These are phyloP conservation scores for Leccinum olivaceopallidum DNA, from an alignment of 768 basidiomycete species.

Conservation along the genomic window DNA sequence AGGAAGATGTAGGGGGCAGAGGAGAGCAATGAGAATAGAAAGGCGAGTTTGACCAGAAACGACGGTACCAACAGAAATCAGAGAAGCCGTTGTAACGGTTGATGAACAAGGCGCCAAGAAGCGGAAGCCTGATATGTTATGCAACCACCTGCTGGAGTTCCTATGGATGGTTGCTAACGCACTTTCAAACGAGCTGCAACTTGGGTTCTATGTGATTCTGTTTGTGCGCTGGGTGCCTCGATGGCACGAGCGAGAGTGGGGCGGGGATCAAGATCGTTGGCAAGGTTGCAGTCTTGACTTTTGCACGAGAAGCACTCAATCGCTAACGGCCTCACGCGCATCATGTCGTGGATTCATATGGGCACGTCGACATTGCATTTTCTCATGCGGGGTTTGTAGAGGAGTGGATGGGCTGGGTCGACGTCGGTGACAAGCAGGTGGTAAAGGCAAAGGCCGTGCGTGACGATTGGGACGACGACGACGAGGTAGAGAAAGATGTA, in stretches of 20 bases:
- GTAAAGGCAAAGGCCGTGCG: conserved; percentile 27
- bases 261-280: conserved; percentile 19
- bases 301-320: conserved; percentile 2
- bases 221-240: not conserved
- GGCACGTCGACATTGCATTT: not conserved
- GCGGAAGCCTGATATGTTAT: conserved; percentile 24
- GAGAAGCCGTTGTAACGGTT: conserved; percentile 47
- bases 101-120: conserved; percentile 43
- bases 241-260: conserved; percentile 16
- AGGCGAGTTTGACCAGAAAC: not conserved
- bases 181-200: conserved; percentile 43
- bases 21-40: not conserved
- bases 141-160: conserved; percentile 63
- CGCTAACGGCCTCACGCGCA: conserved; percentile 11
- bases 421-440: not conserved
- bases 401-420: not conserved
- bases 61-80: conserved; percentile 13
- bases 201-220: too few species aligned
- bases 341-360: not conserved
- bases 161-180: conserved; percentile 70
- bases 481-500: not conserved
- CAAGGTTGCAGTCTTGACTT: not conserved
- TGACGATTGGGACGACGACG: conserved; percentile 59
- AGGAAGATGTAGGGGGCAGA: not conserved
- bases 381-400: not conserved